These are phyloP conservation scores for Cinnamomum micranthum DNA, from an alignment of 164 flowering plant species.

Conservation along the genomic window DNA sequence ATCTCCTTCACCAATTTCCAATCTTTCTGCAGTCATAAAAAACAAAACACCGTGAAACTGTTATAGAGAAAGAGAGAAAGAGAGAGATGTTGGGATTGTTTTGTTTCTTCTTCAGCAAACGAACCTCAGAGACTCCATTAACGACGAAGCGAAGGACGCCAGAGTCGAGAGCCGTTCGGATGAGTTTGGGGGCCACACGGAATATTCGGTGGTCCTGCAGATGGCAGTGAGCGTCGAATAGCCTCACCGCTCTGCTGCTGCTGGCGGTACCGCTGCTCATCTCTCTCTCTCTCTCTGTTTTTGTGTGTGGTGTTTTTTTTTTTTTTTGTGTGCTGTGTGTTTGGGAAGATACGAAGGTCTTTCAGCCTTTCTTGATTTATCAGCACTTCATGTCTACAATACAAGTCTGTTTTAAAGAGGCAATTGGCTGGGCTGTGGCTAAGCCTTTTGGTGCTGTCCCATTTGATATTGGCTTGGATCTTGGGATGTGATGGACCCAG, in stretches of 20 bases:
- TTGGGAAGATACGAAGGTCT: background rate
- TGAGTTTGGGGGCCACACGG: conserved; percentile 47
- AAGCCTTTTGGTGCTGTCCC: no score
- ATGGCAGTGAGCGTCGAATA: conserved; percentile 93
- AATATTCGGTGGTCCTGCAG: conserved; percentile 79
- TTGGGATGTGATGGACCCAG: no score
- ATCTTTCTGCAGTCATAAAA: conserved; percentile 42
- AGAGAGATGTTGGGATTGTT: background rate
- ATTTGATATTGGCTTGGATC: no score
- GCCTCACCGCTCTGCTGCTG: conserved; percentile 29
- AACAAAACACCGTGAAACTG: background rate
- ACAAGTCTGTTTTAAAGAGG: no score
- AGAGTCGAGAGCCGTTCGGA: conserved; percentile 41
- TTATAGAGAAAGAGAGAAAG: background rate
- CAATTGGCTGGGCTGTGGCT: no score
- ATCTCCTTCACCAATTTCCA: conserved; percentile 81
- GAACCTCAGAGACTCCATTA: conserved; percentile 76
- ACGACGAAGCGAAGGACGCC: conserved; percentile 79
- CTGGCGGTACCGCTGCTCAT: conserved; percentile 4
- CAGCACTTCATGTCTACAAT: no score
- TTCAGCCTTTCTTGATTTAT: no score
- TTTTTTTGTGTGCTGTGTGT: no score
- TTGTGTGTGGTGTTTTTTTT: no score
- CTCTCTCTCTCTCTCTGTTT: background rate
- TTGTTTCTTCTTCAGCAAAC: background rate